Base-by-base conservation (phyloP, 176 grass and related monocot genomes). In the Paspalum notatum region DNA sequence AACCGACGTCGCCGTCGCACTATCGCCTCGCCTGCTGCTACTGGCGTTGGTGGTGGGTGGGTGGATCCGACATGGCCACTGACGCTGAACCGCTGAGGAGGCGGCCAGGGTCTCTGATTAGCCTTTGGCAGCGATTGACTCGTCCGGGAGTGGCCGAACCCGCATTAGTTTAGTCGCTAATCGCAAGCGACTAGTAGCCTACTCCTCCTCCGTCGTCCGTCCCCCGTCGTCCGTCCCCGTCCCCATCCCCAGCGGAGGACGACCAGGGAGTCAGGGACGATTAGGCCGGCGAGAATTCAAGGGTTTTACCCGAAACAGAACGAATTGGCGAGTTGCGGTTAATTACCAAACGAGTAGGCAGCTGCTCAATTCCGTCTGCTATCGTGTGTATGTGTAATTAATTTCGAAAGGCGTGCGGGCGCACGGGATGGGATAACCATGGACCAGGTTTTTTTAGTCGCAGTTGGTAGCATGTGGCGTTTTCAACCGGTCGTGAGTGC, bases 51-150 rank as follows among this genome's bases (percentile, higher is more conserved):
- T 73, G 85, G 68, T 81, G 88, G 80, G 84, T 79, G 76, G 88
- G 77, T 87, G 81, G 91, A 90, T 93, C 91, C 85, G 91, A 93
- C 91, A 85, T 93, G 85, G 85, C 85, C 84, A 87, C 76, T 90
- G 72, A 73, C 84, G 84, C 76, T 87, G 72, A 73, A 22, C 73
- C 77, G 86, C 71, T 27, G 78, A 66, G 83, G 41, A 47, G 59
- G 78, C n/a, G n/a, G n/a, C n/a, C n/a, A 67, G 20, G 83, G 67
- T 71, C 32, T n/a, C 46, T 39, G 62, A 25, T 54, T 81, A 74
- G 66, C 85, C 69, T 72, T 58, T 71, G 78, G 68, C 65, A 74
- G 73, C 74, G 74, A 83, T 84, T 88, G 91, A 91, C 88, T 77
- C 80, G 79, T 38, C 71, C 48, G 42, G 20, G 8, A 76, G 40